Conservation (phyloP, 352 stramenopile species). For the Phytophthora rubi region DNA sequence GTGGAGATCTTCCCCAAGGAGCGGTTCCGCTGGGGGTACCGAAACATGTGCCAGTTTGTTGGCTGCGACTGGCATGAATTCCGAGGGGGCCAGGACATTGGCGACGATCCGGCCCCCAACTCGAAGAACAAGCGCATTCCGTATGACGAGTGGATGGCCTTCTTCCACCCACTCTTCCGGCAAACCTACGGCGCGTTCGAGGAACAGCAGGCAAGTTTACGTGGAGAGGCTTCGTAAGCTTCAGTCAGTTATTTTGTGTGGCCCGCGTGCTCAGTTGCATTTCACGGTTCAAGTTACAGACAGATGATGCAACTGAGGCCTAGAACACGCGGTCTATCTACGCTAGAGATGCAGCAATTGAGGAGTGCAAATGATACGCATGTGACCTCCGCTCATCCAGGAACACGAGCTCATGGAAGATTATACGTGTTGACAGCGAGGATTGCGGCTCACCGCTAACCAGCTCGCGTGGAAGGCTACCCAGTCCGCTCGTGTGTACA, state of each 20-base stretch:
- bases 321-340: conserved; percentile 11
- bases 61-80: conserved; percentile 65
- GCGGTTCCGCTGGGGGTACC: conserved; percentile 60
- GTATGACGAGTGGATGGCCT: conserved; percentile 49
- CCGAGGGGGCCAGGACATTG: conserved; percentile 39
- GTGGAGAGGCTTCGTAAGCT: conserved; percentile 21
- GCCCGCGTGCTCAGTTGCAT: conserved; percentile 3
- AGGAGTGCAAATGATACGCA: conserved; percentile 10
- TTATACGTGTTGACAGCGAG: conserved; percentile 21
- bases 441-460: conserved; percentile 10
- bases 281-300: not conserved
- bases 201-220: conserved; percentile 21
- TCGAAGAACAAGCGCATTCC: conserved; percentile 53
- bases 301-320: conserved; percentile 2
- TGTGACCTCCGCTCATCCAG: conserved; percentile 16
- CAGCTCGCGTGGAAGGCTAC: conserved; percentile 3
- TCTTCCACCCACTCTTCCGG: conserved; percentile 54
- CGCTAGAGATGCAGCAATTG: conserved; percentile 31
- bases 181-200: conserved; percentile 30
- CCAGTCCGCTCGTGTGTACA: conserved; percentile 24
- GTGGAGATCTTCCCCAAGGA: conserved; percentile 70
- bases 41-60: conserved; percentile 70
- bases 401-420: conserved; percentile 18
- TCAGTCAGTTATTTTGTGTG: conserved; percentile 29
- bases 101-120: conserved; percentile 33